These are phyloP conservation scores for Tuber borchii DNA, from an alignment of 495 filamentous ascomycete genomes.

Conservation along the genomic window DNA sequence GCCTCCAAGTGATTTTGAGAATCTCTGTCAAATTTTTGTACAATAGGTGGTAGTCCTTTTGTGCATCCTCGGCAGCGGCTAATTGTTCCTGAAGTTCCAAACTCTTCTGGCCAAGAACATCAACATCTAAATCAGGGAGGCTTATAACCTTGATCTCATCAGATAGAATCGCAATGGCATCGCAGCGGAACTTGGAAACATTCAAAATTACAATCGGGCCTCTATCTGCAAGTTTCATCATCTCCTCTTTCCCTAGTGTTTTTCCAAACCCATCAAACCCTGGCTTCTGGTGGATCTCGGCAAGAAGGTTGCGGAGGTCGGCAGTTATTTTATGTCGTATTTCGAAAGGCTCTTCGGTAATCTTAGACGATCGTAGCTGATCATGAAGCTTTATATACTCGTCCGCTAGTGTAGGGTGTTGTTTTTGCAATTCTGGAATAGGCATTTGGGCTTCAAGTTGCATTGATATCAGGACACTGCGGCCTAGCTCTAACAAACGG, in stretches of 20 bases:
- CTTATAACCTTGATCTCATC: neutral
- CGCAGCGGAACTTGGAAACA: slow-evolving; percentile 12
- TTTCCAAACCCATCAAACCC: neutral
- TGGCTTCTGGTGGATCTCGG: neutral
- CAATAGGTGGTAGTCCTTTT: neutral
- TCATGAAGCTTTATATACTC: slow-evolving; percentile 7
- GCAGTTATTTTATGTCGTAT: neutral
- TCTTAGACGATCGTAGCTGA: slow-evolving; percentile 11
- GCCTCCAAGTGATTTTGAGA: neutral
- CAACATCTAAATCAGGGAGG: neutral
- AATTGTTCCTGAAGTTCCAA: neutral
- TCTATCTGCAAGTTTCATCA: neutral
- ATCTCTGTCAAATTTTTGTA: neutral
- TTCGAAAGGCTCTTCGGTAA: neutral
- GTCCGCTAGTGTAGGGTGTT: slow-evolving; percentile 16
- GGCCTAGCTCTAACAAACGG: slow-evolving; percentile 37
- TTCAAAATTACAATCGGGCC: slow-evolving; percentile 10
- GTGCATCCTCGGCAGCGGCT: neutral
- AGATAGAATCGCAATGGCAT: slow-evolving; percentile 3
- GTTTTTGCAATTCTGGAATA: slow-evolving; percentile 17
- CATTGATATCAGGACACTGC: slow-evolving; percentile 36
- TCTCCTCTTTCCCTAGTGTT: neutral
- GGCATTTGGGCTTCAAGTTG: slow-evolving; percentile 36
- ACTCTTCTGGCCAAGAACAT: neutral
- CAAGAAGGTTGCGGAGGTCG: neutral